Percentiles rank a stretch among this genome's conserved stretches.
phyloP scores from a whole-genome alignment of 2,329 filamentous ascomycete species.

The Colletotrichum acutatum region DNA sequence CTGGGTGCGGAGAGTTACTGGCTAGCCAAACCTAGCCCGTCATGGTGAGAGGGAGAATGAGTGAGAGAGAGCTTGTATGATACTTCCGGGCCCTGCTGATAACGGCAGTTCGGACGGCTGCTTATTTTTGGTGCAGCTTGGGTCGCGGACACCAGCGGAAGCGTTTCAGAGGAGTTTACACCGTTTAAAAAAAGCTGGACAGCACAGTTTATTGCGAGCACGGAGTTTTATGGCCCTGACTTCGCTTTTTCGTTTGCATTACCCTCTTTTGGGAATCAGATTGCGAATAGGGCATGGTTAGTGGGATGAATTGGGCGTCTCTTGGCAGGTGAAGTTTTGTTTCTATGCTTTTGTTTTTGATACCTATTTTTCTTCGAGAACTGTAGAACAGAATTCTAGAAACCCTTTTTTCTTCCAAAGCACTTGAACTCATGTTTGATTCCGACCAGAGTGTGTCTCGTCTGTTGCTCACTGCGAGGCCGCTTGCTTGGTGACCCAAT shows the following conservation, averaged over 20 bases:
- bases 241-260: neutral
- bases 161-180: constrained; percentile 32
- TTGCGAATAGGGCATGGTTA: neutral
- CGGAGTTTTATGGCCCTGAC: constrained; percentile 13
- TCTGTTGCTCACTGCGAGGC: no score
- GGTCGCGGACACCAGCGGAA: constrained; percentile 12
- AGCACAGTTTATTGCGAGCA: neutral
- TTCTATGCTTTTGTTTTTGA: constrained; percentile 18
- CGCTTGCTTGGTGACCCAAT: neutral
- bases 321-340: neutral
- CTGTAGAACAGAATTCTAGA: constrained; percentile 23
- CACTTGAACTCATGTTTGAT: no score
- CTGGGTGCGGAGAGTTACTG: constrained; percentile 83
- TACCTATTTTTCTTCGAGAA: constrained; percentile 15
- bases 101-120: neutral
- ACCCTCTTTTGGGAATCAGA: neutral
- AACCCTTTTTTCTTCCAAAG: neutral
- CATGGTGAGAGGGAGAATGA: neutral
- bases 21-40: constrained; percentile 45
- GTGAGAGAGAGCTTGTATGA: neutral
- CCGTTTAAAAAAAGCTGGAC: neutral
- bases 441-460: neutral
- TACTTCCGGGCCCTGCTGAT: neutral
- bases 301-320: neutral
- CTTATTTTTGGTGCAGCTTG: neutral